Percentiles rank a stretch among this genome's conserved stretches.
Evolutionary conservation across 805 yeast species (phyloP).

Genomic region (Ogataea methanolica): DNA sequence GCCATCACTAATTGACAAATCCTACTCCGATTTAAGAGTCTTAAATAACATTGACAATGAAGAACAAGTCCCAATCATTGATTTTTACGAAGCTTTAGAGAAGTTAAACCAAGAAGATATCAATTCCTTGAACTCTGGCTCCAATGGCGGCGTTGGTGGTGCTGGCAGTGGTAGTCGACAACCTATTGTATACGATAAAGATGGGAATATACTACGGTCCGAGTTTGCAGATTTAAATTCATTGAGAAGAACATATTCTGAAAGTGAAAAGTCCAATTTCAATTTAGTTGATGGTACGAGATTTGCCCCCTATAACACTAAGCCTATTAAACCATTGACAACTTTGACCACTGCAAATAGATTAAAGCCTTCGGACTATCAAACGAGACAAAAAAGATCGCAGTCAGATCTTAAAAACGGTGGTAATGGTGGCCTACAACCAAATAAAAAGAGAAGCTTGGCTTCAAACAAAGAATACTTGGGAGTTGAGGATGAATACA

Average conservation of each 20-base stretch:
- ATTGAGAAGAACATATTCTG: conserved; percentile 57
- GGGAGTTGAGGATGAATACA: conserved; percentile 72
- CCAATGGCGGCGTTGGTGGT: neutral
- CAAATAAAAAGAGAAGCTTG: neutral
- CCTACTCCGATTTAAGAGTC: conserved; percentile 14
- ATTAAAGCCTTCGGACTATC: no score
- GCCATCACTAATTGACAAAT: conserved; percentile 17
- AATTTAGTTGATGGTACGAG: conserved; percentile 34
- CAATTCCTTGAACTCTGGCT: neutral
- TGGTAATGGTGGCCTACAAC: neutral
- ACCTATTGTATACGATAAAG: no score
- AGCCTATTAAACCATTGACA: neutral
- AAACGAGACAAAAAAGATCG: no score
- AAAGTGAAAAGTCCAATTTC: conserved; percentile 58
- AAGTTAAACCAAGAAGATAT: conserved; percentile 4
- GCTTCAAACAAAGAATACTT: neutral
- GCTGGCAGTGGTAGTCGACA: no score
- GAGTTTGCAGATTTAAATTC: neutral
- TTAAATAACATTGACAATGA: conserved; percentile 27
- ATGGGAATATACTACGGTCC: neutral
- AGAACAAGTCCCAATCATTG: conserved; percentile 22
- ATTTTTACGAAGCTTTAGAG: conserved; percentile 18
- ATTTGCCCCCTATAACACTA: conserved; percentile 12
- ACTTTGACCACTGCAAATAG: neutral
- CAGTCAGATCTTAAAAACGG: neutral